These are phyloP conservation scores for Ceratobasidium papillatum DNA, from an alignment of 1,284 basidiomycete species.

Conservation along the genomic window DNA sequence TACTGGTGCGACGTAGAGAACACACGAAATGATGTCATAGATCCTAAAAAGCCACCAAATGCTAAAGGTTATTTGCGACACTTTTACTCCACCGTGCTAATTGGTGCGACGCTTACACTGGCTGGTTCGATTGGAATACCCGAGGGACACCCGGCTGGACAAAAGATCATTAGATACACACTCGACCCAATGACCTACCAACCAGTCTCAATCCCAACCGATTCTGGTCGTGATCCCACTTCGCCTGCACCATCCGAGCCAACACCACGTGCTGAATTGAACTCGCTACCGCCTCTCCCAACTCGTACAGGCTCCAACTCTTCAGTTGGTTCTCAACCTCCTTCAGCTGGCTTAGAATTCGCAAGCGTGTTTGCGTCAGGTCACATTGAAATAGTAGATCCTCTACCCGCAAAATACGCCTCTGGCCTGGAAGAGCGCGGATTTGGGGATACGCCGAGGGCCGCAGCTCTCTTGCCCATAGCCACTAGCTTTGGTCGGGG, in stretches of 20 bases:
- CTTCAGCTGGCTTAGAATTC: slow-evolving; percentile 1
- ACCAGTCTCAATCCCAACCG: background rate
- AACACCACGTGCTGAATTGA: background rate
- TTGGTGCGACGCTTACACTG: slow-evolving; percentile 32
- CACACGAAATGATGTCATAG: background rate
- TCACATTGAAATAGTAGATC: slow-evolving; percentile 13
- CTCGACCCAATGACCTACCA: slow-evolving; percentile 11
- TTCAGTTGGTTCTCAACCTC: slow-evolving; percentile 1
- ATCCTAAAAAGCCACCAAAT: background rate
- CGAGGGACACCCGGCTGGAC: slow-evolving; percentile 37
- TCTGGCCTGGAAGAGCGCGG: background rate
- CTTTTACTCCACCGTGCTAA: background rate
- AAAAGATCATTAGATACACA: slow-evolving; percentile 1
- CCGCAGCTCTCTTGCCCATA: slow-evolving; percentile 16
- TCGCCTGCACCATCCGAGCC: slow-evolving; percentile 10
- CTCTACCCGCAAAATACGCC: slow-evolving; percentile 14
- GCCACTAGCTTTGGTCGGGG: background rate
- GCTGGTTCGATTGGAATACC: slow-evolving; percentile 40
- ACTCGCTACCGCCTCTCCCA: background rate
- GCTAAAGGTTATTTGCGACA: slow-evolving; percentile 7
- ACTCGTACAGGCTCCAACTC: background rate
- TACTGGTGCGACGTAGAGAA: slow-evolving; percentile 41
- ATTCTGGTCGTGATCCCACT: background rate
- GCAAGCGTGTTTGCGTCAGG: slow-evolving; percentile 4
- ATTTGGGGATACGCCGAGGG: slow-evolving; percentile 7